A percentile compares a stretch with the other conserved stretches of the same genome.
Evolutionary conservation across 148 eudicot species (phyloP).

Genomic region (Euryodendron excelsum): DNA sequence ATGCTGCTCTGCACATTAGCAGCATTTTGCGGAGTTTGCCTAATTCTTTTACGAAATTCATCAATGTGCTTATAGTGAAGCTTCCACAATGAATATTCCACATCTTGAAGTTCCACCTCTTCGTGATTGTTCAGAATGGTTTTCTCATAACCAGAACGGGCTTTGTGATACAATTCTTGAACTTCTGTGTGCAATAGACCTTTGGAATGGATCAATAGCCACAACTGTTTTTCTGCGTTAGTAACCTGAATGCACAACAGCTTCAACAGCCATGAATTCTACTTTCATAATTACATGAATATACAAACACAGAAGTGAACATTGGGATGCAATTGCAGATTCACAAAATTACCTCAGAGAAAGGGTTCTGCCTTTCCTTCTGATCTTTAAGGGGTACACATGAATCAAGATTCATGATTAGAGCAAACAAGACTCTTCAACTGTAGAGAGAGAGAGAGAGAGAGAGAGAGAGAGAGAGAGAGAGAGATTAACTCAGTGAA

Average conservation of each 20-base stretch:
- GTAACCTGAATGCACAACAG: constrained; percentile 42
- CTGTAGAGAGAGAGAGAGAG: neutral
- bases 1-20: constrained; percentile 17
- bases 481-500: neutral
- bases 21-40: constrained; percentile 27
- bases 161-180: constrained; percentile 49
- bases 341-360: constrained; percentile 48
- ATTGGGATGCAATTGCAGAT: neutral
- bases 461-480: neutral
- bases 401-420: constrained; percentile 42
- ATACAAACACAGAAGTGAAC: neutral
- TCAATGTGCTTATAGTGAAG: constrained; percentile 91
- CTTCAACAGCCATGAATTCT: neutral
- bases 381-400: constrained; percentile 26
- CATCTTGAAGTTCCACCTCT: constrained; percentile 52
- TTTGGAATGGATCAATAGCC: constrained; percentile 56
- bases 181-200: constrained; percentile 58
- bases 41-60: constrained; percentile 72
- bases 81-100: constrained; percentile 79
- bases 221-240: constrained; percentile 58
- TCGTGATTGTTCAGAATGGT: constrained; percentile 50
- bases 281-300: neutral
- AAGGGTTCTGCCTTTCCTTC: constrained; percentile 28
- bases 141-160: constrained; percentile 59
- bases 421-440: neutral